Base-by-base conservation (phyloP, 164 flowering plant genomes). In the Macadamia integrifolia region DNA sequence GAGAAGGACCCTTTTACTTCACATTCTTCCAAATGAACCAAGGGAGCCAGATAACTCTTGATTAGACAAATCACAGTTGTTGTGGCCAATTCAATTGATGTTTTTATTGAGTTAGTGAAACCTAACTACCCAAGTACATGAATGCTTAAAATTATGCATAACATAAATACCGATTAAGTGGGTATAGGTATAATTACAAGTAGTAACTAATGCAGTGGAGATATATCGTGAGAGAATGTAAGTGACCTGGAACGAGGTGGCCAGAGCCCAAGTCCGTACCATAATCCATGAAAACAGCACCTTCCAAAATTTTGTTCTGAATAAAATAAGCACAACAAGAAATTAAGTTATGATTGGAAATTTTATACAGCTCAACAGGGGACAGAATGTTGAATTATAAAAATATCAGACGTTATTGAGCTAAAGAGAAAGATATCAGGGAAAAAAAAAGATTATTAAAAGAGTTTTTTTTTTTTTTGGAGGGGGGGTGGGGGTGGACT, bases 211-310 rank as follows among this genome's bases (percentile, higher is more conserved):
- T 17, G 28, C 49, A 59, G 15, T 44, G 44, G 29, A 58, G 60
- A 66, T n/a, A 29, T 0, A 59, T 13, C 42, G 15, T 44, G 18
- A 44, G 44, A 69, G 13, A 66, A 65, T 43, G 55, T 55, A 72
- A 78, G 83, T 76, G 48, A 93, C 98, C 98, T 62, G 97, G 98
- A 43, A 93, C 98, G 72, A 71, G 87, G 62, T 81, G 88, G 66
- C 91, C 88, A 73, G 98, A 83, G 57, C 91, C 85, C 83, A 89
- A 74, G 69, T 90, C 95, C 58, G 97, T 85, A 73, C 98, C 98
- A 64, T 84, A 84, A 66, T 93, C 98, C 77, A 91, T 61, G 83
- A 93, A 93, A 60, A 90, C 14, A 43, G 88, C 87, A 72, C 92
- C 92, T 75, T 93, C 94, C 70, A 88, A 67, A 78, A 81, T 71